Evolutionary conservation across 176 grass and related monocot species (phyloP).

Genomic region (Oryza meyeriana): DNA sequence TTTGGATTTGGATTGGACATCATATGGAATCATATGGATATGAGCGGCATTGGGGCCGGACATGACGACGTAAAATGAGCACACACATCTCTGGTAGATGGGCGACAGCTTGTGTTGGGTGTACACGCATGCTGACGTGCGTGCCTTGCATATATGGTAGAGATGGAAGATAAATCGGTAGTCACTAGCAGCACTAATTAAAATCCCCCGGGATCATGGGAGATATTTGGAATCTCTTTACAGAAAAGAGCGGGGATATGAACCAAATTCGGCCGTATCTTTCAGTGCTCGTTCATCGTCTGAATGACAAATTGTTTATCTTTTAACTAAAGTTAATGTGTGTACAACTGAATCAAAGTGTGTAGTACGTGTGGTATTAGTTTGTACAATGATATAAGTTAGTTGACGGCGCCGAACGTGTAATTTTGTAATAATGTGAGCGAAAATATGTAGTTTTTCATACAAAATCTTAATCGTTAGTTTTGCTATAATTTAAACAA

Average conservation of each 20-base stretch:
- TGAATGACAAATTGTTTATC: background rate
- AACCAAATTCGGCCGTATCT: background rate
- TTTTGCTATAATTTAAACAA: too few species aligned
- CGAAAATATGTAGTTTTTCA: too few species aligned
- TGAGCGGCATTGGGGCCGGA: background rate
- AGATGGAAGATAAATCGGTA: background rate
- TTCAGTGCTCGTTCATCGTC: background rate
- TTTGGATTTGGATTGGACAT: background rate
- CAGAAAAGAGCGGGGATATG: background rate
- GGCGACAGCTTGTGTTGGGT: background rate
- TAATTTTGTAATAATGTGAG: too few species aligned
- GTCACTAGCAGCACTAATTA: background rate
- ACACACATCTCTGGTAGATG: background rate
- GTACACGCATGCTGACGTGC: background rate
- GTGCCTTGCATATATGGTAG: background rate
- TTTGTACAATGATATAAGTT: background rate
- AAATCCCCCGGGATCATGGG: background rate
- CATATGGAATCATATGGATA: background rate
- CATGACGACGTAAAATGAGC: background rate
- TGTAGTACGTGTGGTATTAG: background rate
- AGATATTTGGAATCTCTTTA: background rate
- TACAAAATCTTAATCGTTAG: too few species aligned
- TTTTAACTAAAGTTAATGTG: background rate
- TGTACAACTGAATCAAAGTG: background rate
- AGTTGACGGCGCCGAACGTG: background rate